Conservation (phyloP, 139 green algal genomes). For the Chlorella vulgaris region DNA sequence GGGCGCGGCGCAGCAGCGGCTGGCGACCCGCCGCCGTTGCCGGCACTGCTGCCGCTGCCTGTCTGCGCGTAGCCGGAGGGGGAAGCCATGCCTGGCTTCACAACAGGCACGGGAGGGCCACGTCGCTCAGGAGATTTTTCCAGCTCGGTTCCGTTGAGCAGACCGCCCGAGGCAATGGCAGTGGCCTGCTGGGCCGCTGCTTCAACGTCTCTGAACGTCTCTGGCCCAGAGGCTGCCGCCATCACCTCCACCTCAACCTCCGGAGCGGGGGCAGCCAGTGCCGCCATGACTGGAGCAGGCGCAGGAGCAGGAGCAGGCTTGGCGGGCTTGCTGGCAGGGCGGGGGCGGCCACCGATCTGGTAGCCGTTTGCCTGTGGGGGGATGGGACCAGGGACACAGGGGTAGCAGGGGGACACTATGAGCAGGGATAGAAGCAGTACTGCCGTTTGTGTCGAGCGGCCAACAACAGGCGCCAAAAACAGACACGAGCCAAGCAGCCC, state of each 20-base stretch:
- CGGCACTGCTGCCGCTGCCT: not conserved
- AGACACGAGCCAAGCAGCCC: too few relatives aligned
- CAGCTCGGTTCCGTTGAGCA: slow-evolving; percentile 39
- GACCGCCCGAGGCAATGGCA: not conserved
- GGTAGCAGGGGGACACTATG: too few relatives aligned
- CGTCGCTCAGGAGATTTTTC: slow-evolving; percentile 14
- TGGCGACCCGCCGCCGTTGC: not conserved
- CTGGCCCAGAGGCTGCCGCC: not conserved
- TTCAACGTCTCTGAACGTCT: slow-evolving; percentile 21
- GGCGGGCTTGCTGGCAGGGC: not conserved
- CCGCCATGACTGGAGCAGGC: not conserved
- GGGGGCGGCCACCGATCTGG: slow-evolving; percentile 4
- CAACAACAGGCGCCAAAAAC: too few relatives aligned
- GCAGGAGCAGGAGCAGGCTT: too few relatives aligned
- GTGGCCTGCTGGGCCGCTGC: not conserved
- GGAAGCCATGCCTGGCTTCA: slow-evolving; percentile 4
- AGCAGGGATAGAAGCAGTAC: not conserved
- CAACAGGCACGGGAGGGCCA: slow-evolving; percentile 8
- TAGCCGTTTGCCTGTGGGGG: not conserved
- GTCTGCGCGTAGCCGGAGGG: not conserved
- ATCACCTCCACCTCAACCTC: not conserved
- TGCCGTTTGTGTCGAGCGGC: too few relatives aligned
- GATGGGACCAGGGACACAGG: not conserved
- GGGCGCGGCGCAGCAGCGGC: not conserved
- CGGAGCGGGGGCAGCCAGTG: not conserved